Base-by-base conservation (phyloP, 352 stramenopile genomes). In the Pythium folliculosum region DNA sequence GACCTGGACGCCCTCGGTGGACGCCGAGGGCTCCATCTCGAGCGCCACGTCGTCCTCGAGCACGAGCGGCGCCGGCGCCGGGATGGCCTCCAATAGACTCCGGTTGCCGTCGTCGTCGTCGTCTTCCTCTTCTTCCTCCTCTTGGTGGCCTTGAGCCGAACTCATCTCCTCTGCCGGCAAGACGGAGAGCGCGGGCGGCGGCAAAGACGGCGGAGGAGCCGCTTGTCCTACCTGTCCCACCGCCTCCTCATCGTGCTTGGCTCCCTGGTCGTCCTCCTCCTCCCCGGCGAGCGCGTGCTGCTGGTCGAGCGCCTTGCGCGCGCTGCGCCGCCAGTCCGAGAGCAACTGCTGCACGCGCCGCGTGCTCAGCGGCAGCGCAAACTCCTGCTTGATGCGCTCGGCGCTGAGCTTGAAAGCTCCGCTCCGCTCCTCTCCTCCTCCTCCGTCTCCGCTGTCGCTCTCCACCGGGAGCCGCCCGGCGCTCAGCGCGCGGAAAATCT, bases 271-370 rank as follows among this genome's bases (percentile, higher is more conserved):
- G n/a, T 48, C 50, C 27, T 62, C 35, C 22, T 65, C 37, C 17
- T 57, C 47, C 25, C 69, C 65, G 35, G 49, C 54, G 16, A 70
- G 50, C 60, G 60, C 66, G 60, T 80, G 64, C 62, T 82, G 78
- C 32, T 65, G 49, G 50, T 72, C 74, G 22, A 57, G 27, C 19
- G 50, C 62, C 27, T 67, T 67, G 43, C 74, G 71, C 21, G 76
- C 70, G 22, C 73, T 61, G 14, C 63, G 67, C 3, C 78, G 76
- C 78, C 78, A 86, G 43, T 81, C 71, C n/a, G 71, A 83, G 19
- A 86, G 76, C 45, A 86, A 50, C 48, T 86, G 78, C 76, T 86
- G 78, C 25, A 86, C 77, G 60, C 78, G 78, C n/a, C 78, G 78
- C 35, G 73, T 78, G 45, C 78, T 86, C 58, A 86, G 61, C 44